Evolutionary conservation across 768 basidiomycete genomes (phyloP).

Genomic region (Boletus rufocinnamomeus): DNA sequence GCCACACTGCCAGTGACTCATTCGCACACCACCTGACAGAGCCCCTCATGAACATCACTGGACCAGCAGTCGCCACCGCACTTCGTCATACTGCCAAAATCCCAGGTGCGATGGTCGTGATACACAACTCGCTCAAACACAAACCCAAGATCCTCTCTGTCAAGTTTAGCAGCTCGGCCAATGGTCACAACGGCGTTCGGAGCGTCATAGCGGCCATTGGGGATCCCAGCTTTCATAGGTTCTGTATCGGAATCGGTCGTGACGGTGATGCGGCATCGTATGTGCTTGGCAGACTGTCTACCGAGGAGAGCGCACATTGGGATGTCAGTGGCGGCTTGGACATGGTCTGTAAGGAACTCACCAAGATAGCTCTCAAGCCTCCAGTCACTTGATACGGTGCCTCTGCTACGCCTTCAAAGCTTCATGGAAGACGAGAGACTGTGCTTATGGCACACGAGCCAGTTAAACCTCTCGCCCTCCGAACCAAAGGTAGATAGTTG

Average conservation of each 20-base stretch:
- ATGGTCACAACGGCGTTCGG: conserved; percentile 81
- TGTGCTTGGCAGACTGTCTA: conserved; percentile 61
- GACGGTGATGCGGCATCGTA: conserved; percentile 54
- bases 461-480: not conserved
- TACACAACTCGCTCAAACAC: conserved; percentile 77
- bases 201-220: conserved; percentile 69
- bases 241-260: conserved; percentile 75
- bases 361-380: conserved; percentile 43
- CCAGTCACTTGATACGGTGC: conserved; percentile 12
- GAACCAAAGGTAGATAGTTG: no score
- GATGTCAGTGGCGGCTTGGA: conserved; percentile 59
- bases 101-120: conserved; percentile 58
- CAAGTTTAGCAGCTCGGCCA: conserved; percentile 73
- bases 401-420: not conserved
- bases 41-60: conserved; percentile 80
- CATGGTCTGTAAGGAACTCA: conserved; percentile 55
- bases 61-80: conserved; percentile 60
- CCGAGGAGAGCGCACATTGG: conserved; percentile 65
- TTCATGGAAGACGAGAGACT: not conserved
- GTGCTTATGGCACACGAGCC: not conserved
- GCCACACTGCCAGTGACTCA: not conserved
- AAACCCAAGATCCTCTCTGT: conserved; percentile 54
- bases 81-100: conserved; percentile 48
- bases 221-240: conserved; percentile 62
- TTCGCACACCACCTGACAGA: conserved; percentile 41